These are phyloP conservation scores for Aspergillus cristatus DNA, from an alignment of 495 filamentous ascomycete species.

Conservation along the genomic window DNA sequence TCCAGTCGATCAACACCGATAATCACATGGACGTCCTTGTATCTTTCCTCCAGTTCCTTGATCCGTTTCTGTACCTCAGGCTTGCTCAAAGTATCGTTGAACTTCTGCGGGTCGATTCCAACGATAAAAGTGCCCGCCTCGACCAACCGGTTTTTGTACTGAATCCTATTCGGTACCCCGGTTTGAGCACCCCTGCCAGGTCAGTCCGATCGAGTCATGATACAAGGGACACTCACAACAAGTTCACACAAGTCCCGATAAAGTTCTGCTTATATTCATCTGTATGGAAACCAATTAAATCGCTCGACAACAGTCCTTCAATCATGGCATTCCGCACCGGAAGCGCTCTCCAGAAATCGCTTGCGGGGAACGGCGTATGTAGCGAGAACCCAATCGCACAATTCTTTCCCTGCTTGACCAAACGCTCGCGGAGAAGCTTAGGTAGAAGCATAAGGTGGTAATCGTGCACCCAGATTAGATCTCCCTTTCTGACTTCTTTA, in stretches of 20 bases:
- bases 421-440: slow-evolving; percentile 70
- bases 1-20: slow-evolving; percentile 90
- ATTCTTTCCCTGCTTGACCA: slow-evolving; percentile 55
- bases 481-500: slow-evolving; percentile 62
- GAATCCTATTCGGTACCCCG: slow-evolving; percentile 55
- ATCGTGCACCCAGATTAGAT: slow-evolving; percentile 92
- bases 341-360: slow-evolving; percentile 83
- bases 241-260: slow-evolving; percentile 70
- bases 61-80: slow-evolving; percentile 72
- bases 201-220: too few relatives aligned
- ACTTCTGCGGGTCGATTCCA: slow-evolving; percentile 88
- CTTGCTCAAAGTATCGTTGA: slow-evolving; percentile 64
- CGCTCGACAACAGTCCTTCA: slow-evolving; percentile 70
- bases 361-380: slow-evolving; percentile 89
- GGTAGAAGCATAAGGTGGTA: slow-evolving; percentile 94
- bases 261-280: slow-evolving; percentile 92
- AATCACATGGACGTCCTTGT: slow-evolving; percentile 80
- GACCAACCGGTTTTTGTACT: slow-evolving; percentile 64
- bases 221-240: slow-evolving; percentile 62
- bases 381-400: slow-evolving; percentile 92
- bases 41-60: slow-evolving; percentile 63
- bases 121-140: slow-evolving; percentile 82
- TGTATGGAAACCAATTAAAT: slow-evolving; percentile 89
- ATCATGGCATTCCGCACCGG: slow-evolving; percentile 80
- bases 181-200: slow-evolving; percentile 16